Percentiles rank a stretch among this genome's conserved stretches.
phyloP scores from a whole-genome alignment of 1,284 basidiomycete species.

The Tausonia pullulans region DNA sequence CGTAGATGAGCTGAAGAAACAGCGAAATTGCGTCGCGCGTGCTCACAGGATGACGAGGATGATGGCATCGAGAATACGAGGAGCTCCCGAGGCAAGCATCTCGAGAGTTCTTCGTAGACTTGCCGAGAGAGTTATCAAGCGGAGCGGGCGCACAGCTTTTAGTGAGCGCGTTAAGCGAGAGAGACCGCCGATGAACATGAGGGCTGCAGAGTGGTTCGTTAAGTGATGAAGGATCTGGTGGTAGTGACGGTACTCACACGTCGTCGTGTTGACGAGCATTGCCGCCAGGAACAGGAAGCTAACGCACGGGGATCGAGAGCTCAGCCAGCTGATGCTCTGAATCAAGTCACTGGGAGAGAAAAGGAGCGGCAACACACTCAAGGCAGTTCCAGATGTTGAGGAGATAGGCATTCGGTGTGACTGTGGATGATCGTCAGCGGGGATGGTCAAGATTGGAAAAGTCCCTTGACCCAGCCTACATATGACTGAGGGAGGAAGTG shows the following conservation, averaged over 20 bases:
- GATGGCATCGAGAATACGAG: constrained; percentile 80
- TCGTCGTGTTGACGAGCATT: constrained; percentile 68
- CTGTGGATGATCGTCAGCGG: constrained; percentile 40
- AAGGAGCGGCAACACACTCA: constrained; percentile 37
- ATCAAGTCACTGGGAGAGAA: too few relatives aligned
- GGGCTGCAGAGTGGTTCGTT: constrained; percentile 30
- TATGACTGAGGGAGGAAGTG: too few relatives aligned
- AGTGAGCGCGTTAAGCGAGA: constrained; percentile 73
- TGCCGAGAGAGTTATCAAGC: constrained; percentile 79
- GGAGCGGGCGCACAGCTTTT: constrained; percentile 78
- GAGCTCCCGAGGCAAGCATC: constrained; percentile 78
- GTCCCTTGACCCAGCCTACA: too few relatives aligned
- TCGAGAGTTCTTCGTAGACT: constrained; percentile 84
- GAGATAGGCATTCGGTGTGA: constrained; percentile 89
- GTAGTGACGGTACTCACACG: constrained; percentile 24
- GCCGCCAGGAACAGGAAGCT: constrained; percentile 68
- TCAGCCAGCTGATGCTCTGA: too few relatives aligned
- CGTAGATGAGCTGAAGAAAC: too few relatives aligned
- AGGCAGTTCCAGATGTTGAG: constrained; percentile 85
- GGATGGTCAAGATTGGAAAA: constrained; percentile 7
- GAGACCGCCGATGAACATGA: constrained; percentile 68
- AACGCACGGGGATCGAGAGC: too few relatives aligned
- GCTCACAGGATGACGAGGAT: constrained; percentile 71
- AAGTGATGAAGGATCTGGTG: too few relatives aligned
- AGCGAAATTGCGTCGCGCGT: background rate